Conservation (phyloP, 1,284 basidiomycete species). For the Boletus hoseneyae region DNA sequence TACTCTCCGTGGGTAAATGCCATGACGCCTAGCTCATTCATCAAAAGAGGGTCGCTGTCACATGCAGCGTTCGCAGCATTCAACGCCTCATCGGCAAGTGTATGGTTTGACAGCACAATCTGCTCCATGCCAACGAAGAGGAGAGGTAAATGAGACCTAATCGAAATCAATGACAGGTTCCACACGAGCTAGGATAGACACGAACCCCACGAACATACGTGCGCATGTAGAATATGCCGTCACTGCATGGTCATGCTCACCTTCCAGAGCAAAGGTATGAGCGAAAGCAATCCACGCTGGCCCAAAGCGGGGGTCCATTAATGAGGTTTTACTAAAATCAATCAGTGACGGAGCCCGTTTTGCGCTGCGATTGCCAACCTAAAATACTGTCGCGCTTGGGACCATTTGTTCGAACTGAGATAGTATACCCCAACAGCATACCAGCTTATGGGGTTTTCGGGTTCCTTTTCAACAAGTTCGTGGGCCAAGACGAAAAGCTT, state of each 20-base stretch:
- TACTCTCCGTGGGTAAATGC: conserved; percentile 84
- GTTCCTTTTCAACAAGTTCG: conserved; percentile 90
- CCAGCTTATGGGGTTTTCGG: conserved; percentile 92
- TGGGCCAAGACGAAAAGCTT: conserved; percentile 95
- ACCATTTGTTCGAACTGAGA: conserved; percentile 80
- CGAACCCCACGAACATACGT: conserved; percentile 89
- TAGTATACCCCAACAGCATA: conserved; percentile 99
- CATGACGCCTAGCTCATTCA: conserved; percentile 94
- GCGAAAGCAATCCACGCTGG: conserved; percentile 98
- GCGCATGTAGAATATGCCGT: conserved; percentile 97
- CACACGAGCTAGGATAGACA: conserved; percentile 5
- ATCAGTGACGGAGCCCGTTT: conserved; percentile 1
- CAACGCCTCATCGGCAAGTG: conserved; percentile 85
- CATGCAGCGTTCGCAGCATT: conserved; percentile 79
- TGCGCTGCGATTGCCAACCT: conserved; percentile 49
- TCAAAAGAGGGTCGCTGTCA: conserved; percentile 81
- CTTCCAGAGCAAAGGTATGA: conserved; percentile 95
- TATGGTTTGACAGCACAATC: conserved; percentile 82
- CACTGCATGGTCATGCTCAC: conserved; percentile 97
- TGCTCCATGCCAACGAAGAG: conserved; percentile 99
- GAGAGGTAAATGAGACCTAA: conserved; percentile 86
- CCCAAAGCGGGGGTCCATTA: conserved; percentile 96
- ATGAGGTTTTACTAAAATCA: conserved; percentile 76
- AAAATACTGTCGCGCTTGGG: conserved; percentile 88
- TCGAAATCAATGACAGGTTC: conserved; percentile 6